These are phyloP conservation scores for Penicillium turbatum DNA, from an alignment of 495 filamentous ascomycete genomes.

Conservation along the genomic window DNA sequence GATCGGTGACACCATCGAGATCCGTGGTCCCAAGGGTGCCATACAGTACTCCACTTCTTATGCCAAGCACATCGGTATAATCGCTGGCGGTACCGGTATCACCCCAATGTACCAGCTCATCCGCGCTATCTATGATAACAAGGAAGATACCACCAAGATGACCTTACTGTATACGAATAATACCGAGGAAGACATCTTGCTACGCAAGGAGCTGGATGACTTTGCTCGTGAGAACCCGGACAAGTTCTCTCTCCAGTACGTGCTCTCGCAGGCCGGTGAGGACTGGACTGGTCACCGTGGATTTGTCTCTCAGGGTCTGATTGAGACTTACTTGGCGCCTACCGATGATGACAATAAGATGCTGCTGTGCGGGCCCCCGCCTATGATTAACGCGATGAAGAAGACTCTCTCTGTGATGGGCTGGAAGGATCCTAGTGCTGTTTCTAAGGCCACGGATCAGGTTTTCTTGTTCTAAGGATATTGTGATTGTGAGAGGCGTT, in stretches of 20 bases:
- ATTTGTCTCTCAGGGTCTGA: conserved; percentile 19
- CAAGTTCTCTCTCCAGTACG: conserved; percentile 42
- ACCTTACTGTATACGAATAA: conserved; percentile 45
- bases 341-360: conserved; percentile 16
- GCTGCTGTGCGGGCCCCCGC: conserved; percentile 33
- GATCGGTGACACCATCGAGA: conserved; percentile 38
- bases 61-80: conserved; percentile 40
- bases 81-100: conserved; percentile 29
- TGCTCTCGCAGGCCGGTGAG: conserved; percentile 32
- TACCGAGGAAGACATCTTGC: conserved; percentile 36
- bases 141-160: conserved; percentile 43
- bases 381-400: conserved; percentile 32
- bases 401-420: conserved; percentile 26
- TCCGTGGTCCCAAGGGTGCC: conserved; percentile 48
- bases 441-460: conserved; percentile 29
- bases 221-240: conserved; percentile 35
- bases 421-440: conserved; percentile 24
- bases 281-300: conserved; percentile 21
- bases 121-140: conserved; percentile 47
- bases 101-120: conserved; percentile 55
- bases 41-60: conserved; percentile 39
- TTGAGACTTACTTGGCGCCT: conserved; percentile 14
- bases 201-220: conserved; percentile 43
- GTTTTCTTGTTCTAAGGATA: conserved; percentile 25
- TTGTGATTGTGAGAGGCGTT: neutral